Conservation (phyloP, 192 early-diverging fungal genomes). For the Dissophora ornata region DNA sequence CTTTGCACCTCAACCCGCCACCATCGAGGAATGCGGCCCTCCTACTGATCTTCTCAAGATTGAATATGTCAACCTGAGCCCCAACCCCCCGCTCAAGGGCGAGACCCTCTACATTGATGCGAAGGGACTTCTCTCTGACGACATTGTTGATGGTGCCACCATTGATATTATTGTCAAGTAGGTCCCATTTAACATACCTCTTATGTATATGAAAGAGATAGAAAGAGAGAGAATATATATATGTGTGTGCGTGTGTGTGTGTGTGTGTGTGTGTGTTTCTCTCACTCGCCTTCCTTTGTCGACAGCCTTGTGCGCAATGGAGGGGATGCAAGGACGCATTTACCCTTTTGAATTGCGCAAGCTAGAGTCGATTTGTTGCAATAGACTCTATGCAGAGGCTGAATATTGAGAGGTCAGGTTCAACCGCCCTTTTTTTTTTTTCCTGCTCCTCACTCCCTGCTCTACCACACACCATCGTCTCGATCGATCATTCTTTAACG, state of each 20-base stretch:
- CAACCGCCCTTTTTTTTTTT: too few relatives aligned
- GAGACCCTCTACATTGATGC: constrained; percentile 57
- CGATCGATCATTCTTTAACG: too few relatives aligned
- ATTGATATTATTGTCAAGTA: constrained; percentile 62
- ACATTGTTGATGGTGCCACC: constrained; percentile 56
- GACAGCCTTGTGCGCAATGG: too few relatives aligned
- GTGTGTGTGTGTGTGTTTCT: neutral
- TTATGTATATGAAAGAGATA: too few relatives aligned
- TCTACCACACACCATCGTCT: neutral
- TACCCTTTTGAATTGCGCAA: too few relatives aligned
- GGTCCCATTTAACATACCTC: constrained; percentile 7
- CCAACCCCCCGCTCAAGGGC: constrained; percentile 65
- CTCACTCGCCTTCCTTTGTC: neutral
- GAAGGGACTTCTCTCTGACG: constrained; percentile 52
- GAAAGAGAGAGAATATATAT: neutral
- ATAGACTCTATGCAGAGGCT: too few relatives aligned
- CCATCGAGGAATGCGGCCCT: constrained; percentile 29
- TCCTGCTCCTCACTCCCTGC: neutral
- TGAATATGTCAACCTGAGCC: constrained; percentile 55
- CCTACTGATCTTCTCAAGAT: constrained; percentile 43
- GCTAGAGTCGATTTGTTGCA: too few relatives aligned
- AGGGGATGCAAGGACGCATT: too few relatives aligned
- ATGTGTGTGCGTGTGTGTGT: too few relatives aligned
- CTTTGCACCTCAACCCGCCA: constrained; percentile 8
- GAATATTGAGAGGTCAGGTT: too few relatives aligned